Conservation (phyloP, 2,329 filamentous ascomycete species). For the Colletotrichum orchidophilum region DNA sequence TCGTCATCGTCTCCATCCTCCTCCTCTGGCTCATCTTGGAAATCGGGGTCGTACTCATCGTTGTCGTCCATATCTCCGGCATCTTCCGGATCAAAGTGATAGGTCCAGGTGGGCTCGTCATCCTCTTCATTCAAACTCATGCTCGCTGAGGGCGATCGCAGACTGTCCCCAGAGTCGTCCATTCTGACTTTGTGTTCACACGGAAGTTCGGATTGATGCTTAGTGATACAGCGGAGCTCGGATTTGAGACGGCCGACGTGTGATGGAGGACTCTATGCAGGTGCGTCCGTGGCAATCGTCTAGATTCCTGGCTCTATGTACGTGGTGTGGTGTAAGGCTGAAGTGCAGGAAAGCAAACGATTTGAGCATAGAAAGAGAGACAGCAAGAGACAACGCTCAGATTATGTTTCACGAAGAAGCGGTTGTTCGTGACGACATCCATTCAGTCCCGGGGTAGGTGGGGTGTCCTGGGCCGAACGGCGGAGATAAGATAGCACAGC, state of each 20-base stretch:
- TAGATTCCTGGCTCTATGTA: not conserved
- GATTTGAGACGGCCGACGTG: conserved; percentile 30
- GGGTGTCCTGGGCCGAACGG: conserved; percentile 20
- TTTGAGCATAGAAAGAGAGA: not conserved
- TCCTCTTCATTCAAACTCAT: not conserved
- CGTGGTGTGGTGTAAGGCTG: not conserved
- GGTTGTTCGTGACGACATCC: conserved; percentile 33
- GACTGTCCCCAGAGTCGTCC: not conserved
- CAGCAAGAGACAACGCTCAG: not conserved
- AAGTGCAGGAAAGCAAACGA: not conserved
- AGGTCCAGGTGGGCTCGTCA: conserved; percentile 8
- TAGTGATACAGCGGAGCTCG: conserved; percentile 31
- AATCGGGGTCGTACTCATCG: conserved; percentile 41
- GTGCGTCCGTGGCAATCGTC: not conserved
- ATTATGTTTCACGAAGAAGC: conserved; percentile 21
- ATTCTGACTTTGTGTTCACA: conserved; percentile 19
- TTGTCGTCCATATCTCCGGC: conserved; percentile 46
- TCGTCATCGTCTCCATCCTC: conserved; percentile 35
- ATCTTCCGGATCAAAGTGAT: conserved; percentile 19
- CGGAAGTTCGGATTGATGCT: conserved; percentile 26
- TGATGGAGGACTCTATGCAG: not conserved
- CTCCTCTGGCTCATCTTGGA: conserved; percentile 39
- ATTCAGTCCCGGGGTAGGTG: conserved; percentile 26
- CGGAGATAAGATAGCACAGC: conserved; percentile 34
- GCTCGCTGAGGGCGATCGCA: not conserved